Evolutionary conservation across 495 filamentous ascomycete genomes (phyloP), one percentile per base, ranked within the genome.

Genomic region (Penicillium canariense): DNA sequence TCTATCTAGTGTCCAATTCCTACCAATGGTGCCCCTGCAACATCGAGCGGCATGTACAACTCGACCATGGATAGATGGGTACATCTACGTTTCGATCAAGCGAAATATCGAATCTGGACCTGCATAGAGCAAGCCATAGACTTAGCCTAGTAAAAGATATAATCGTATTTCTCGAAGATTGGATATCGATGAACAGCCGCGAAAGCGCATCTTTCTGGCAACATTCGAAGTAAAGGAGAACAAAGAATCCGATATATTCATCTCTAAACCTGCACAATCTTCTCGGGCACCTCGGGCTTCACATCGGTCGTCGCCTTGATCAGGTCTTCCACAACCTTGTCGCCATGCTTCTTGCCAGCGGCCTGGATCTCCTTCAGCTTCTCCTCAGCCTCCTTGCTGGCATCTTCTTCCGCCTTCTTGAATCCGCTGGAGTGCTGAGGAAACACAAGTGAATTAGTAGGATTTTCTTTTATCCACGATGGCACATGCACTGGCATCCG

Each of bases 321-420:
- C 54, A 98, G 74, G 54, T 91, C 85, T 42, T 88, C 81, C 23
- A 96, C 78, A 4, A 98, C 90, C 68, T 91, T 82, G 54, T 81
- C 79, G 59, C 89, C 87, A 58, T 83, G 84, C 77, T 89, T 87
- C 65, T 86, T 80, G 28, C 90, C 93, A 17, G 89, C 84, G 27
- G 75, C 77, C 68, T 88, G 81, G 71, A 97, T 97, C 68, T 89
- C 87, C 65, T 84, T 80, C 53, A 96, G 81, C 74, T 93, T 86
- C 54, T 72, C 79, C 38, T 94, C 87, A 43, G 90, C 87, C 60
- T 96, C 89, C 72, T 85, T 84, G 66, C 84, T 82, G 51, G 92
- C 90, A 61, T 92, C 90, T 54, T 90, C 86, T 70, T 96, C 89
- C 57, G 89, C 88, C 58, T 86, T 82, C 73, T 92, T 88, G 80